Evolutionary conservation across 495 filamentous ascomycete genomes (phyloP).

Genomic region (Penicillium verhagenii): DNA sequence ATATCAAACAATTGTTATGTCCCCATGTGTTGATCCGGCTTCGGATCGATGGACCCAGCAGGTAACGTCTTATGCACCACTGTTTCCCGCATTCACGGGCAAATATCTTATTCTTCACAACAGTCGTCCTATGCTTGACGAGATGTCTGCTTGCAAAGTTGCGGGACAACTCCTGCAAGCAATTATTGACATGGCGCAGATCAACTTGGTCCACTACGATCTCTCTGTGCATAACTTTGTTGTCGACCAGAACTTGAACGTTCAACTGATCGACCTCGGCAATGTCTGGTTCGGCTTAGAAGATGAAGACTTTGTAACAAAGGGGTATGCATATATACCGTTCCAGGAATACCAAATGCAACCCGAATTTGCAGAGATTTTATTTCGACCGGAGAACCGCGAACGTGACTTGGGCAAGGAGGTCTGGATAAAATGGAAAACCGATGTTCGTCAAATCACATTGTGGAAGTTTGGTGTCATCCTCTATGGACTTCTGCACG

Average conservation of each 20-base stretch:
- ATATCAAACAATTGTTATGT: slow-evolving; percentile 25
- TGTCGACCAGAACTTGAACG: slow-evolving; percentile 24
- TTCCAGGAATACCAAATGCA: slow-evolving; percentile 25
- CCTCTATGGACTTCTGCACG: slow-evolving; percentile 25
- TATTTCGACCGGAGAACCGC: slow-evolving; percentile 1
- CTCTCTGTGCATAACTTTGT: slow-evolving; percentile 25
- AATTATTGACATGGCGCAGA: slow-evolving; percentile 21
- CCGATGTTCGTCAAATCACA: slow-evolving; percentile 8
- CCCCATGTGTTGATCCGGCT: slow-evolving; percentile 16
- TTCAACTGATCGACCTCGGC: slow-evolving; percentile 27
- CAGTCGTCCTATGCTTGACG: slow-evolving; percentile 17
- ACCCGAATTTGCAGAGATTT: slow-evolving; percentile 18
- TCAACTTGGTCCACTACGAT: slow-evolving; percentile 25
- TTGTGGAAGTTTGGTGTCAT: slow-evolving; percentile 25
- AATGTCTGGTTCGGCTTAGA: slow-evolving; percentile 14
- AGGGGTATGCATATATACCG: neutral
- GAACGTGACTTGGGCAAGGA: neutral
- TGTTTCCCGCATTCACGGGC: slow-evolving; percentile 18
- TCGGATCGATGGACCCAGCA: slow-evolving; percentile 4
- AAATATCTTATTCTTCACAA: slow-evolving; percentile 9
- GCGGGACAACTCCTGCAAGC: slow-evolving; percentile 26
- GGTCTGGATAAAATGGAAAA: neutral
- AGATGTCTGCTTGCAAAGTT: slow-evolving; percentile 25
- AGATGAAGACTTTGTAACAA: slow-evolving; percentile 3
- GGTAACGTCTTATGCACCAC: neutral